Base-by-base conservation (phyloP, 2,329 filamentous ascomycete species). In the Drechmeria coniospora region DNA sequence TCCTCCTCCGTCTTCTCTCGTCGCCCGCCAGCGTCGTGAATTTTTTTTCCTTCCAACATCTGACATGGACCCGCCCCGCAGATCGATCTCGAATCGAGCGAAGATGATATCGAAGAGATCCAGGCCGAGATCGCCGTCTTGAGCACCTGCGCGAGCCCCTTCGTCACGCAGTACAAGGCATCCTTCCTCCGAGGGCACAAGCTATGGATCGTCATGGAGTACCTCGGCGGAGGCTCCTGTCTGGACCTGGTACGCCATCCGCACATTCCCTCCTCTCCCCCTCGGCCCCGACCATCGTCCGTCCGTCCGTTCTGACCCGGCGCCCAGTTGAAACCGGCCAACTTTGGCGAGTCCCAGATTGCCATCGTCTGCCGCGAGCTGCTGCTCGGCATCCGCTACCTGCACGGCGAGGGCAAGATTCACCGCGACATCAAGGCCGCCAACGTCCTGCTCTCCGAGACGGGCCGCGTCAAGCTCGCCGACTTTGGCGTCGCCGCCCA, bases 191-290 rank as follows among this genome's bases (percentile, higher is more conserved):
- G 82, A 41, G 90, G 90, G 15, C 80, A 86, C 50, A 98, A 95
- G 57, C 61, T 98, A 62, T 98, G 90, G 90, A 98, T 98, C 47
- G 83, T 95, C 32, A 98, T 98, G 90, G 90, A 98, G 54, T 98
- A 79, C 47, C 62, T 98, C 8, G 90, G 90, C 5, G 90, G 90
- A 37, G 90, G 90, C 22, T 95, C 90, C 12, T 94, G 90, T 50
- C 65, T 94, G 38, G 90, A 98, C 51, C 54, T 98, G 62, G 81
- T 92, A 68, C n/a, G n/a, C n/a, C 44, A 63, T 18, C 18, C 6
- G 5, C 15, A n/a, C 30, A 28, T 43, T 13, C 13, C 30, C 29
- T 16, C 15, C 32, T 23, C 13, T 25, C 15, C n/a, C 19, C 31
- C n/a, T n/a, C n/a, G n/a, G n/a, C n/a, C n/a, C n/a, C n/a, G n/a